Evolutionary conservation across 2,329 filamentous ascomycete genomes (phyloP).

Genomic region (Periconia digitata): DNA sequence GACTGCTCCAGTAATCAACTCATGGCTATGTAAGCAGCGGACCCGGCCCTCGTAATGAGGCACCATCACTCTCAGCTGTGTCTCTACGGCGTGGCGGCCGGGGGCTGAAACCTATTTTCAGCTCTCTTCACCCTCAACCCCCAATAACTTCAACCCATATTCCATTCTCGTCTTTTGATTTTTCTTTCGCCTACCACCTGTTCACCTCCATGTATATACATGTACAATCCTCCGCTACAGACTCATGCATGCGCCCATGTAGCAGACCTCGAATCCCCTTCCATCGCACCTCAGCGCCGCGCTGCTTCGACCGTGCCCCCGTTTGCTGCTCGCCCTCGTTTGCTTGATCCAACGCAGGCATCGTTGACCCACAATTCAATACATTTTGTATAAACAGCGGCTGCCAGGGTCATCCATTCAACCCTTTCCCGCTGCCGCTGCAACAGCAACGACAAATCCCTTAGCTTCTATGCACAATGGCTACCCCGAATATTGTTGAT

Average conservation of each 20-base stretch:
- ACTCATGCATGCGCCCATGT: not conserved
- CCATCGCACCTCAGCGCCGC: not conserved
- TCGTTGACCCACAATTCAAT: too few species aligned
- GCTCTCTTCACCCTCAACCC: not conserved
- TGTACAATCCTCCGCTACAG: too few species aligned
- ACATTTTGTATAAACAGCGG: too few species aligned
- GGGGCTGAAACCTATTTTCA: not conserved
- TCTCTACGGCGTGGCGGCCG: not conserved
- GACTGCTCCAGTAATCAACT: too few species aligned
- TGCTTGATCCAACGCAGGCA: too few species aligned
- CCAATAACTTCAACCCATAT: not conserved
- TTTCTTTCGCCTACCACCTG: not conserved
- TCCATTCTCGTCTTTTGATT: not conserved
- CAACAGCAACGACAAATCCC: not conserved
- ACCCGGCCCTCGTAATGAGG: too few species aligned
- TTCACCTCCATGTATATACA: not conserved
- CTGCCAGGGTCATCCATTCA: too few species aligned
- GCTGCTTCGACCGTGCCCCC: not conserved
- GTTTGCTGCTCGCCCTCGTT: too few species aligned
- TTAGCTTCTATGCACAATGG: conserved; percentile 17
- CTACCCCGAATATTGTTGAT: conserved; percentile 32
- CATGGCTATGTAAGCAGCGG: too few species aligned
- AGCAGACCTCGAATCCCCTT: not conserved
- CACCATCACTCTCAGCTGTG: too few species aligned
- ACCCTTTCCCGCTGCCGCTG: not conserved